These are phyloP conservation scores for Chlorella sorokiniana DNA, from an alignment of 139 green algal species.

Conservation along the genomic window DNA sequence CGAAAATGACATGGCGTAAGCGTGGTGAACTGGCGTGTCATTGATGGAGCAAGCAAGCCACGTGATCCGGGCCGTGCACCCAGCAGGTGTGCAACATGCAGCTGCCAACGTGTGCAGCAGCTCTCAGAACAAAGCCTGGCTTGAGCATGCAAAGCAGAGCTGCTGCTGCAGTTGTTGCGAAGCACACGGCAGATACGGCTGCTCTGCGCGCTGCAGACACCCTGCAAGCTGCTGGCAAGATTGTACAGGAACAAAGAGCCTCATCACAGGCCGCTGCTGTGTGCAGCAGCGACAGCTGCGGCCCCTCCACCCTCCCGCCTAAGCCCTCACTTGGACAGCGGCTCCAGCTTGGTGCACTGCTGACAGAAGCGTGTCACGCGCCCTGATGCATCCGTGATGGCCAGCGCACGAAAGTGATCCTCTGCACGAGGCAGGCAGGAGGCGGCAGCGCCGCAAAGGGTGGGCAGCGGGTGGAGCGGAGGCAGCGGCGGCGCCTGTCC, in stretches of 20 bases:
- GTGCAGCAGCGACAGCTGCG: background rate
- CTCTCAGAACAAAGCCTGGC: too few species aligned
- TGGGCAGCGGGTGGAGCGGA: background rate
- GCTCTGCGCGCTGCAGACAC: too few species aligned
- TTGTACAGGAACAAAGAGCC: background rate
- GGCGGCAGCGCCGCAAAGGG: background rate
- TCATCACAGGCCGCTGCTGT: background rate
- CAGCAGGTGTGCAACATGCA: too few species aligned
- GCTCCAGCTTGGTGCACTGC: slow-evolving; percentile 34
- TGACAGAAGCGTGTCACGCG: slow-evolving; percentile 21
- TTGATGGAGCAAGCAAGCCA: too few species aligned
- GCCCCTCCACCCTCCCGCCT: background rate
- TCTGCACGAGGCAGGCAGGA: background rate
- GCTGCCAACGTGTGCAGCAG: too few species aligned
- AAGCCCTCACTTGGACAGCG: slow-evolving; percentile 3
- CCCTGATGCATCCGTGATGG: slow-evolving; percentile 1
- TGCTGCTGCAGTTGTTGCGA: too few species aligned
- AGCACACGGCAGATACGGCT: too few species aligned
- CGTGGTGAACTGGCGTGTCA: background rate
- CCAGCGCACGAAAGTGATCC: slow-evolving; percentile 21
- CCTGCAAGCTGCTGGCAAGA: too few species aligned
- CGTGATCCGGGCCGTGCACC: background rate
- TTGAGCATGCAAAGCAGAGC: too few species aligned
- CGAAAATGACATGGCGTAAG: background rate
- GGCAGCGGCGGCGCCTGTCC: background rate